Conservation (phyloP, 257 asterid species). For the Eustoma russellianum region DNA sequence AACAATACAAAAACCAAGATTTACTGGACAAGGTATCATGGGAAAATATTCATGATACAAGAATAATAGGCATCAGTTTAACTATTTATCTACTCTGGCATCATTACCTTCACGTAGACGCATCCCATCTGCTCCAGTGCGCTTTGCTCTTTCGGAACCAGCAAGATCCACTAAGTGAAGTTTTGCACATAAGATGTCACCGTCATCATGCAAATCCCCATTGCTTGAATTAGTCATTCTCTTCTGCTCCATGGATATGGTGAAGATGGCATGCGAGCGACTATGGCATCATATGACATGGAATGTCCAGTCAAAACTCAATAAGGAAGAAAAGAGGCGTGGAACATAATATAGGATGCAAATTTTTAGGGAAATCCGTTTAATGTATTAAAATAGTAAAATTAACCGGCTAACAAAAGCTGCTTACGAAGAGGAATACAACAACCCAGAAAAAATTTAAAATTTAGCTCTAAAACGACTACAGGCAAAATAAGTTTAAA, state of each 20-base stretch:
- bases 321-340: too few species aligned
- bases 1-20: too few species aligned
- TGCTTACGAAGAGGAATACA: too few species aligned
- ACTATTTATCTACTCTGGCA: slow-evolving; percentile 8
- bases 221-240: slow-evolving; percentile 29
- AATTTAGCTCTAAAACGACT: too few species aligned
- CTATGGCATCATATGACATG: slow-evolving; percentile 15
- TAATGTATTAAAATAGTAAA: too few species aligned
- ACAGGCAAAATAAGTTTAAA: too few species aligned
- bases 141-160: slow-evolving; percentile 95
- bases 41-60: not conserved
- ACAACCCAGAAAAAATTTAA: too few species aligned
- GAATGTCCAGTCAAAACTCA: too few species aligned
- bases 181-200: slow-evolving; percentile 75
- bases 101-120: slow-evolving; percentile 85
- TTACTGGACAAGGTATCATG: too few species aligned
- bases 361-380: too few species aligned
- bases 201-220: slow-evolving; percentile 43
- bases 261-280: slow-evolving; percentile 98
- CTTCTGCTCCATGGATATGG: slow-evolving; percentile 85
- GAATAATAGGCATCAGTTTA: not conserved
- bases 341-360: too few species aligned
- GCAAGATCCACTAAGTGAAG: slow-evolving; percentile 98
- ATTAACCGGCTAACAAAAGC: too few species aligned
- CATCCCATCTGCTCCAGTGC: slow-evolving; percentile 97